Base-by-base conservation (phyloP, 2,329 filamentous ascomycete species). In the Neopestalotiopsis clavispora region DNA sequence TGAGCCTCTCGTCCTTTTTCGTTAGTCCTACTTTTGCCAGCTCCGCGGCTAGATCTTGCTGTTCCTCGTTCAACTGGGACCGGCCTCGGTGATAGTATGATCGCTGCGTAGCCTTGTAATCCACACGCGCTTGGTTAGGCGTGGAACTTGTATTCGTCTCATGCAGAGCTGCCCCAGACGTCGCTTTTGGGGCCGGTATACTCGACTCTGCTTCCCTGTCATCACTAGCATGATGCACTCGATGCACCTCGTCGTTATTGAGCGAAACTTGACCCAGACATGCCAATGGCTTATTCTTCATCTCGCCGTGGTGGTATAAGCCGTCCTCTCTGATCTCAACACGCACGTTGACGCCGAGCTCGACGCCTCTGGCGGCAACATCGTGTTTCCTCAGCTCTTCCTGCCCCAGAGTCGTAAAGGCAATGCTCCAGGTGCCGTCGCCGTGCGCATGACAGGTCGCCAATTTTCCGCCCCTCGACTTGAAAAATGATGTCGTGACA, bases 401-500 rank as follows among this genome's bases (percentile, higher is more conserved):
- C 38, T 65, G 7, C 13, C 67, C 67, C 14, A 57, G n/a, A 4
- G n/a, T n/a, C 9, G 59, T 57, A 60, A 68, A 68, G 13, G 32
- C 40, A 17, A 68, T 56, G 6, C 52, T 68, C 67, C 67, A 68
- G 32, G 67, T 68, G 42, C 67, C 61, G n/a, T 68, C 67, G n/a
- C 67, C 67, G 28, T 65, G 61, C 9, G 67, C 67, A 56, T 65
- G 67, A n/a, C 67, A 68, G 12, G 67, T 68, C 2, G 67, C 60
- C 7, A 68, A 13, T n/a, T 68, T 63, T 2, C 45, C 56, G 32
- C 60, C 32, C 20, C 32, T 57, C 42, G 38, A n/a, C 28, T 68
- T 63, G 34, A 57, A 65, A 38, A 65, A 68, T 13, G 67, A 68
- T 17, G 67, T 64, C 13, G 67, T 65, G 17, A 68, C 67, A 6